Evolutionary conservation across 495 filamentous ascomycete species (phyloP).

Genomic region (Penicillium waksmanii): DNA sequence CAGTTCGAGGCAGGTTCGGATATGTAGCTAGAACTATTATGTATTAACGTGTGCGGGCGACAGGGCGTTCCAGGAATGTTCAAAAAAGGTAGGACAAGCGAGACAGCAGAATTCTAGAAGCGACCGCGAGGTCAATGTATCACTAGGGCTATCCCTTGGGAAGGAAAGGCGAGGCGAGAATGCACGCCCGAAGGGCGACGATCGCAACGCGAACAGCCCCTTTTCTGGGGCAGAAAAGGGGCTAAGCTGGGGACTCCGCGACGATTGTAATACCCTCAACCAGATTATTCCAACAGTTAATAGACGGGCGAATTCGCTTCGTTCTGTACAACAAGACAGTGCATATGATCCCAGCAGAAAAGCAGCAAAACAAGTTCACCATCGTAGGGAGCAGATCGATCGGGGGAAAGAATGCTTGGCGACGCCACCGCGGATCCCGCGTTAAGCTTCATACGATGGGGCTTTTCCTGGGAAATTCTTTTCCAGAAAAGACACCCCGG

Average conservation of each 20-base stretch:
- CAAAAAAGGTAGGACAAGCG: not conserved
- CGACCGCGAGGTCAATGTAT: not conserved
- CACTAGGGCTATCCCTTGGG: not conserved
- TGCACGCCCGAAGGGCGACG: not conserved
- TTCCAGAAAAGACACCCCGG: not conserved
- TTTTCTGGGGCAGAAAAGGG: too few species aligned
- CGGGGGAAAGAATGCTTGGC: slow-evolving; percentile 2
- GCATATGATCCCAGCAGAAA: too few species aligned
- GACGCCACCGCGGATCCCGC: not conserved
- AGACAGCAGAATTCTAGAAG: not conserved
- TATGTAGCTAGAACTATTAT: not conserved
- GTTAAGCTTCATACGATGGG: too few species aligned
- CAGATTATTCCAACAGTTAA: not conserved
- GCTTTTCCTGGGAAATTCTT: not conserved
- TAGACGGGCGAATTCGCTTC: too few species aligned
- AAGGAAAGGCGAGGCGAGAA: not conserved
- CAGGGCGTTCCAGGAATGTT: not conserved
- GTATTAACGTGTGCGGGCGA: not conserved
- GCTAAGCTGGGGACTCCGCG: not conserved
- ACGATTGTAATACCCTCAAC: not conserved
- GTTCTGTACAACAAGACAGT: not conserved
- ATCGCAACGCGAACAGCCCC: not conserved
- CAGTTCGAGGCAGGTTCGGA: not conserved
- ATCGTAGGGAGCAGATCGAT: not conserved
- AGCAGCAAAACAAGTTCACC: not conserved